Evolutionary conservation across 2,329 filamentous ascomycete genomes (phyloP), one percentile per base, ranked within the genome.

Genomic region (Aschersonia sp.): DNA sequence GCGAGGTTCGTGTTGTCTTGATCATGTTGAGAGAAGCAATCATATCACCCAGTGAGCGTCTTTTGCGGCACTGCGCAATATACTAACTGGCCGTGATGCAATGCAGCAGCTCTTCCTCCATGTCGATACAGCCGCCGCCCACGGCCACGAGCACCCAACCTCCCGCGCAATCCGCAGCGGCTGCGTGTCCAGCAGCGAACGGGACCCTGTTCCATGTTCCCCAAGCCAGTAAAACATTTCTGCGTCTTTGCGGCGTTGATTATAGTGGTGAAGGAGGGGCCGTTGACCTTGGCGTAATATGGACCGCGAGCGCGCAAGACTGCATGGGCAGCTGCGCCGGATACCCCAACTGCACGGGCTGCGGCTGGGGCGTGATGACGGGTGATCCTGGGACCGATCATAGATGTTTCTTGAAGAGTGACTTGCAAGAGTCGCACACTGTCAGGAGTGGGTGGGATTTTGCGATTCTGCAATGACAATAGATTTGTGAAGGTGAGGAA

Each of bases 171-270:
- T 49, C 50, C 40, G 30, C 49, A 10, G 50, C 51, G 31, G 56
- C 61, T 2, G 60, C 63, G 44, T 73, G 70, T 47, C 70, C 70
- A 0, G 60, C 59, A 1, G 61, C 65, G 10, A 71, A 72, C 54
- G 65, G 67, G 47, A 72, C 70, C 1, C 54, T 61, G n/a, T 73
- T 68, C 53, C 47, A 57, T 30, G 67, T 70, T 1, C 63, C 67
- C 1, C 61, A 62, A 6, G 67, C 66, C 3, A 54, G 62, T 5
- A 67, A 65, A 51, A 56, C 50, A 6, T 74, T 74, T 58, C 52
- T 66, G 29, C 69, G 67, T 5, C 47, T 68, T 20, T 74, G 71
- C 55, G 70, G 68, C 31, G 54, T 72, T 48, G 71, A 74, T 56
- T 72, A 68, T 54, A 63, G 58, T 50, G 62, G 64, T n/a, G 50